Percentiles rank a stretch among this genome's conserved stretches.
Conservation (phyloP, 2,329 filamentous ascomycete species). For the Stachybotrys echinatus region DNA sequence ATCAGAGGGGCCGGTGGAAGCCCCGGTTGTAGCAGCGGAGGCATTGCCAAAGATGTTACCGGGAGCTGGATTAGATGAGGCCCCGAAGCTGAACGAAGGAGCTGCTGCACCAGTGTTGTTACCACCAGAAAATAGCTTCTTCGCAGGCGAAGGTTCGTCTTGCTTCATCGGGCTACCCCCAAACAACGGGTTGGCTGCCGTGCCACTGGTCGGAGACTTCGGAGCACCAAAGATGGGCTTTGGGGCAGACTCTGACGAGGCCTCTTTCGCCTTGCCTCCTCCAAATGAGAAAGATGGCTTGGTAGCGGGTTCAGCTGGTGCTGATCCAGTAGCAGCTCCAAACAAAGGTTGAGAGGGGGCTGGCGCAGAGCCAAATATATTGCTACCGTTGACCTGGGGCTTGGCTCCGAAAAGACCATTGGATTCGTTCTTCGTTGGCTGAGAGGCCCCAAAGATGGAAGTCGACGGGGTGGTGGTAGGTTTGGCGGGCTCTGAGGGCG, state of each 20-base stretch:
- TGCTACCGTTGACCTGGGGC: slow-evolving; percentile 16
- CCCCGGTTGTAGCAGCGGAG: slow-evolving; percentile 13
- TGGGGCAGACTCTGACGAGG: slow-evolving; percentile 13
- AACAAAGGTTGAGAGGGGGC: slow-evolving; percentile 4
- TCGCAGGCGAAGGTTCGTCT: slow-evolving; percentile 31
- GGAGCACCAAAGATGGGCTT: slow-evolving; percentile 34
- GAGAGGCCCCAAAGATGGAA: slow-evolving; percentile 25
- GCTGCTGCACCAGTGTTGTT: slow-evolving; percentile 14
- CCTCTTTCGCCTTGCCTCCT: slow-evolving; percentile 20
- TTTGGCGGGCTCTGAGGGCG: slow-evolving; percentile 19
- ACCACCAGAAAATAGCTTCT: slow-evolving; percentile 25
- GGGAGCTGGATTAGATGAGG: slow-evolving; percentile 18
- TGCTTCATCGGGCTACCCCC: slow-evolving; percentile 39
- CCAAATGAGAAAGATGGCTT: slow-evolving; percentile 29
- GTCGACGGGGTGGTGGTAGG: slow-evolving; percentile 14
- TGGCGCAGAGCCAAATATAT: slow-evolving; percentile 22
- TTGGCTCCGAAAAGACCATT: slow-evolving; percentile 18
- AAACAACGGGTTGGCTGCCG: slow-evolving; percentile 26
- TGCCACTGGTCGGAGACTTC: slow-evolving; percentile 24
- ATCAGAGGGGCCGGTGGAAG: slow-evolving; percentile 4
- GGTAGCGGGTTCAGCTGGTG: slow-evolving; percentile 9
- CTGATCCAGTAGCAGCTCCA: slow-evolving; percentile 5
- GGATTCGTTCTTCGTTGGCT: slow-evolving; percentile 9
- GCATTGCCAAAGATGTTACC: slow-evolving; percentile 31
- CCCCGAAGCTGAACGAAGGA: slow-evolving; percentile 30